These are phyloP conservation scores for Colletotrichum destructivum DNA, from an alignment of 2,329 filamentous ascomycete species.

Conservation along the genomic window DNA sequence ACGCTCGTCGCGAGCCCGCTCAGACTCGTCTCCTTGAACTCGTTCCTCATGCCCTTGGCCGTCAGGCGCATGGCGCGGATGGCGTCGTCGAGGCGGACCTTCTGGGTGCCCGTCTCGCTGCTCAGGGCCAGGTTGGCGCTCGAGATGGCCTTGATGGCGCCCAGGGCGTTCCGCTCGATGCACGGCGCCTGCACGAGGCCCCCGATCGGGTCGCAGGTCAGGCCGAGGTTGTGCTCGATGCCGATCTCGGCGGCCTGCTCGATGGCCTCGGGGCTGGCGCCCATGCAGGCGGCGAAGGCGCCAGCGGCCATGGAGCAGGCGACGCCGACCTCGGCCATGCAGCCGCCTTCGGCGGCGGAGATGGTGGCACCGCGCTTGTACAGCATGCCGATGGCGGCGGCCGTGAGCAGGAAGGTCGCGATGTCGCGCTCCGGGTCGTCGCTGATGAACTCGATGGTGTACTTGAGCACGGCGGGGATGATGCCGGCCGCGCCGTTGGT, in stretches of 20 bases:
- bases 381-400: conserved; percentile 66
- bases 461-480: conserved; percentile 66
- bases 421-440: conserved; percentile 65
- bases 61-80: conserved; percentile 67
- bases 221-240: conserved; percentile 66
- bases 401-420: conserved; percentile 64
- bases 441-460: conserved; percentile 65
- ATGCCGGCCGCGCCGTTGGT: conserved; percentile 68
- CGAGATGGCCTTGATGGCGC: conserved; percentile 66
- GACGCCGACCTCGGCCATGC: conserved; percentile 69
- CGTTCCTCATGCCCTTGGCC: conserved; percentile 66
- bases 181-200: conserved; percentile 66
- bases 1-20: conserved; percentile 67
- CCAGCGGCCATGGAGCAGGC: conserved; percentile 67
- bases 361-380: conserved; percentile 69
- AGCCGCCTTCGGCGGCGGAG: conserved; percentile 66
- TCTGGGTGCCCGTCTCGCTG: conserved; percentile 62
- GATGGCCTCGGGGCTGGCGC: conserved; percentile 64
- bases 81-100: conserved; percentile 65
- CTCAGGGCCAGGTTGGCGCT: conserved; percentile 64
- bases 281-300: conserved; percentile 67
- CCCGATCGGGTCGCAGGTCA: conserved; percentile 67
- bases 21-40: conserved; percentile 68
- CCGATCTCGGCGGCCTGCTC: conserved; percentile 68
- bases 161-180: conserved; percentile 66